phyloP scores from a whole-genome alignment of 805 yeast species.

The Hanseniaspora hatyaiensis region DNA sequence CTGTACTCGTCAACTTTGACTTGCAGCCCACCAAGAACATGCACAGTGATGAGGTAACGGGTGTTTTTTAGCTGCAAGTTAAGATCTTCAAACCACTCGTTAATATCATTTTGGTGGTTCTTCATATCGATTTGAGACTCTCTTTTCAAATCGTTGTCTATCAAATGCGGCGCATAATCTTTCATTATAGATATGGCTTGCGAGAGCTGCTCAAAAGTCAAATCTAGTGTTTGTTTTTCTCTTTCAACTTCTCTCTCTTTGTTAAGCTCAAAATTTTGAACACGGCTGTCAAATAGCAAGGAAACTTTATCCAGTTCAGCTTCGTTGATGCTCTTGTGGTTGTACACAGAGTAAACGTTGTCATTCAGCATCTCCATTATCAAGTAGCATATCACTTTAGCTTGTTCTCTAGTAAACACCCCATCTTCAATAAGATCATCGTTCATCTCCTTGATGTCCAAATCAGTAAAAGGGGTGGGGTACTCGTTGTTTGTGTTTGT shows the following conservation, averaged over 20 bases:
- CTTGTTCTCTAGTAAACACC: conserved; percentile 23
- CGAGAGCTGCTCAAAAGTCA: conserved; percentile 56
- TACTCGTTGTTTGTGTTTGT: conserved; percentile 1
- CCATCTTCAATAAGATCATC: conserved; percentile 10
- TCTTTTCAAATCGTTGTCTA: conserved; percentile 49
- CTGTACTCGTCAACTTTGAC: conserved; percentile 79
- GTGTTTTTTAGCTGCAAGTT: conserved; percentile 68
- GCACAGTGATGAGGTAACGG: conserved; percentile 71
- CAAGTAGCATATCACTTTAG: conserved; percentile 25
- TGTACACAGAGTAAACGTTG: conserved; percentile 37
- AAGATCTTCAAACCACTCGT: conserved; percentile 56
- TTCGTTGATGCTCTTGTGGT: conserved; percentile 25
- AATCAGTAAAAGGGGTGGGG: conserved; percentile 8
- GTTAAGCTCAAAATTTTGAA: conserved; percentile 72
- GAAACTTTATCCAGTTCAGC: conserved; percentile 78
- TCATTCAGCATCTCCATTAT: conserved; percentile 29
- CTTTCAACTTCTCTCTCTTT: conserved; percentile 59
- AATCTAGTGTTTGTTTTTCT: conserved; percentile 55
- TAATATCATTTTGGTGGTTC: conserved; percentile 77
- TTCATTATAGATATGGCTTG: conserved; percentile 59
- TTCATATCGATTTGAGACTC: conserved; percentile 74
- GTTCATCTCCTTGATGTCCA: conserved; percentile 4
- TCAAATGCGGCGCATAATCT: conserved; percentile 60
- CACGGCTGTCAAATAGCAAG: conserved; percentile 84
- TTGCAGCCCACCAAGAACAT: conserved; percentile 66